A percentile compares a stretch with the other conserved stretches of the same genome.
phyloP scores from a whole-genome alignment of 176 grass and related monocot genomes.

The Triticum dicoccoides region DNA sequence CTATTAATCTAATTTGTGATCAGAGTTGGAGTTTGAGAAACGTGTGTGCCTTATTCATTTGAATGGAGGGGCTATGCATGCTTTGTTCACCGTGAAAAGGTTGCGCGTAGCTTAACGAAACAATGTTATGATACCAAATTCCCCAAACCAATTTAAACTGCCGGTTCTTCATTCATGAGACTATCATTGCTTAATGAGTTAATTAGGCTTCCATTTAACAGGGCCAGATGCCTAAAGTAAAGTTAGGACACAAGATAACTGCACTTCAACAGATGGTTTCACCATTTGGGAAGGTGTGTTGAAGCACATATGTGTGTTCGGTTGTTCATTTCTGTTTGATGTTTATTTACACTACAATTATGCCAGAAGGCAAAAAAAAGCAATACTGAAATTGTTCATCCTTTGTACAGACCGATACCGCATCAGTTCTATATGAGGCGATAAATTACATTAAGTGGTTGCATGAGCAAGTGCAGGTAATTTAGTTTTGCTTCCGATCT shows the following conservation, averaged over 20 bases:
- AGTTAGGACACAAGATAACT: slow-evolving; percentile 81
- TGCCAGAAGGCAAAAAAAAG: not conserved
- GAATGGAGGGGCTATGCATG: not conserved
- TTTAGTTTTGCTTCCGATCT: not conserved
- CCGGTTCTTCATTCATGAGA: not conserved
- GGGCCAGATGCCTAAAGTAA: slow-evolving; percentile 71
- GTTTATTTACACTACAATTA: not conserved
- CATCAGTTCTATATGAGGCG: slow-evolving; percentile 85
- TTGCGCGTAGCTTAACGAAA: not conserved
- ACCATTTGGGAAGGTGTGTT: slow-evolving; percentile 84
- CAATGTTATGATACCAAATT: not conserved
- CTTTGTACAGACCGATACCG: slow-evolving; percentile 73
- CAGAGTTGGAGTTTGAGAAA: too few species aligned
- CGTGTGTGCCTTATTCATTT: too few species aligned
- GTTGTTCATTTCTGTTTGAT: not conserved
- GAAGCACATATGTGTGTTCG: not conserved
- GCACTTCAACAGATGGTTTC: slow-evolving; percentile 92
- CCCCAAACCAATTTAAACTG: not conserved
- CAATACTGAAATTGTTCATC: not conserved
- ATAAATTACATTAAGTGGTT: slow-evolving; percentile 91
- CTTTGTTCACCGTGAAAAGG: not conserved
- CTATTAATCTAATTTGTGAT: too few species aligned
- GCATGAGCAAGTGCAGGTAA: slow-evolving; percentile 95
- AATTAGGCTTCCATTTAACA: slow-evolving; percentile 1
- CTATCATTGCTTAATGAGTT: not conserved